These are phyloP conservation scores for Casuarina cunninghamiana DNA, from an alignment of 306 rosid species.

Conservation along the genomic window DNA sequence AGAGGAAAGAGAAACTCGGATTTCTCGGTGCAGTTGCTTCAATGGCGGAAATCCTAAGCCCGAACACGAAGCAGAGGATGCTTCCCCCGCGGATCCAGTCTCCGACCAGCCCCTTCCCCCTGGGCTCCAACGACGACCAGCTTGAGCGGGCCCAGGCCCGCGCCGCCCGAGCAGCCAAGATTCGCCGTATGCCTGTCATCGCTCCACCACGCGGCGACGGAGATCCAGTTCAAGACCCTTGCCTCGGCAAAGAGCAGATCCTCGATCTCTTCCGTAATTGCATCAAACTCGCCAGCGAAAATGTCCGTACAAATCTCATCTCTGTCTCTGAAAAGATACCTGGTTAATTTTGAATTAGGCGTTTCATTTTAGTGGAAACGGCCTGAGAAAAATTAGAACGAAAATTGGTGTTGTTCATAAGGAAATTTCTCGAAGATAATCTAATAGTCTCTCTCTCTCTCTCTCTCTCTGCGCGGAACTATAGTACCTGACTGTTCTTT, in stretches of 20 bases:
- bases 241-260: constrained; percentile 81
- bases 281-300: constrained; percentile 97
- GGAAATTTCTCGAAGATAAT: background rate
- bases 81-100: constrained; percentile 69
- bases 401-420: background rate
- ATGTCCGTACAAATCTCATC: constrained; percentile 37
- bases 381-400: background rate
- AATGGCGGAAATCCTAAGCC: constrained; percentile 78
- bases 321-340: background rate
- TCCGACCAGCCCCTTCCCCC: constrained; percentile 75
- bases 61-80: constrained; percentile 61
- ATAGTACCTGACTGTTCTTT: background rate
- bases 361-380: background rate
- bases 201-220: constrained; percentile 23
- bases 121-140: constrained; percentile 87
- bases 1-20: background rate
- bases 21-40: background rate
- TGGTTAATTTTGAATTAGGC: background rate
- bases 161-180: constrained; percentile 86
- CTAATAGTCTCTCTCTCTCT: background rate
- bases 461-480: background rate
- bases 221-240: constrained; percentile 40
- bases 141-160: constrained; percentile 91
- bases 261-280: constrained; percentile 91
- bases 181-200: constrained; percentile 57